A percentile compares a stretch with the other conserved stretches of the same genome.
Conservation (phyloP, 2,329 filamentous ascomycete species). For the Myriosclerotinia scirpicola region DNA sequence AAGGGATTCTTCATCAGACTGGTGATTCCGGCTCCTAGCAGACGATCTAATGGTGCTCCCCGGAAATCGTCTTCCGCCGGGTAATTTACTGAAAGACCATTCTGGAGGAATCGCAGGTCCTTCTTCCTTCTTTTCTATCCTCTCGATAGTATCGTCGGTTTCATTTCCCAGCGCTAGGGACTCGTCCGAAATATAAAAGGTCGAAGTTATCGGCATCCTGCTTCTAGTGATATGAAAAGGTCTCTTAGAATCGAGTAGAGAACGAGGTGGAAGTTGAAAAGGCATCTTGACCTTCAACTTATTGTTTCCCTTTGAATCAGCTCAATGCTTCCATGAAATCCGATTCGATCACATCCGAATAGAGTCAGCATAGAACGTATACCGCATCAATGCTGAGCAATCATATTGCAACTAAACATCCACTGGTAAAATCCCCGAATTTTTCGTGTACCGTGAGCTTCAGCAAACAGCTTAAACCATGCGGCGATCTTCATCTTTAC, state of each 20-base stretch:
- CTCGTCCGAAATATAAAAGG: conserved; percentile 21
- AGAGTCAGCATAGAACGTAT: background rate
- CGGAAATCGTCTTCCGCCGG: background rate
- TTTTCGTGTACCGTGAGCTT: conserved; percentile 5
- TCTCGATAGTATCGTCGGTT: conserved; percentile 2
- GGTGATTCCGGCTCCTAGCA: background rate
- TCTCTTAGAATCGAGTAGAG: conserved; percentile 8
- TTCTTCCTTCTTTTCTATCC: background rate
- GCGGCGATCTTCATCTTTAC: conserved; percentile 19
- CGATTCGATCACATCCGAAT: conserved; percentile 12
- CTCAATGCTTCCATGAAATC: background rate
- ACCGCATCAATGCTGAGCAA: background rate
- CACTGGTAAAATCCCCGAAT: background rate
- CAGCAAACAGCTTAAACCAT: conserved; percentile 11
- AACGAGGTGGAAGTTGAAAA: conserved; percentile 14
- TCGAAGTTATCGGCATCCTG: conserved; percentile 16
- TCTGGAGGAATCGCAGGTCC: conserved; percentile 1
- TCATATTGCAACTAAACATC: background rate
- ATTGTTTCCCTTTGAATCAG: conserved; percentile 1
- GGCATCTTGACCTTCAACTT: conserved; percentile 14
- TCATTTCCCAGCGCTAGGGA: conserved; percentile 3
- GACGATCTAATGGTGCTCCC: conserved; percentile 8
- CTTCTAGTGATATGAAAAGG: conserved; percentile 11
- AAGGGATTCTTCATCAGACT: conserved; percentile 19
- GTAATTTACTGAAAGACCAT: background rate